Percentiles rank a stretch among this genome's conserved stretches.
Conservation (phyloP, 148 eudicot genomes). For the Rhododendron simsii region DNA sequence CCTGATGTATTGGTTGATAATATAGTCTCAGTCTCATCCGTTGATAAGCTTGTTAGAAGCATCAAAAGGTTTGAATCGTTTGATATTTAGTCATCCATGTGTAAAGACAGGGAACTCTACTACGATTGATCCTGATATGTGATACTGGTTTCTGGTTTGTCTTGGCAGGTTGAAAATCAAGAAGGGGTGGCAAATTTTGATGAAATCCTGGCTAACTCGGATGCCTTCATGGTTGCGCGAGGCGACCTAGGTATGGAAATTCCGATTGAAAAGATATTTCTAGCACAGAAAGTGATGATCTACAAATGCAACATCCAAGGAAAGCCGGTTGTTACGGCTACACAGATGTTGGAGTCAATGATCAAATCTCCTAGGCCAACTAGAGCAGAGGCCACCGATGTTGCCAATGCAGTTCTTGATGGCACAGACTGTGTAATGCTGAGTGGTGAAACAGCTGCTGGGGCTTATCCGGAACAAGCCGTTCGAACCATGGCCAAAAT, state of each 20-base stretch:
- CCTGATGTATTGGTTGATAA: not conserved
- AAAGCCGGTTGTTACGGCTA: slow-evolving; percentile 51
- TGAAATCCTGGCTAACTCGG: slow-evolving; percentile 48
- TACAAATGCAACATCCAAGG: slow-evolving; percentile 57
- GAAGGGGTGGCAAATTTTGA: slow-evolving; percentile 56
- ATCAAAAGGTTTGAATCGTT: not conserved
- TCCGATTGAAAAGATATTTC: slow-evolving; percentile 48
- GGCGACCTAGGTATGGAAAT: slow-evolving; percentile 57
- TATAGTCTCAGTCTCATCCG: not conserved
- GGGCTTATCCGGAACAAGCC: slow-evolving; percentile 52
- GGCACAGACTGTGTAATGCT: slow-evolving; percentile 58
- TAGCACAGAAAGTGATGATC: slow-evolving; percentile 50
- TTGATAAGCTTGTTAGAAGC: not conserved
- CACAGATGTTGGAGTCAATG: slow-evolving; percentile 58
- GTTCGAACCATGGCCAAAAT: slow-evolving; percentile 52
- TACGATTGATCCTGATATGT: not conserved
- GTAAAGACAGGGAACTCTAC: not conserved
- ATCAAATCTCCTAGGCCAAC: slow-evolving; percentile 55
- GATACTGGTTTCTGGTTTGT: not conserved
- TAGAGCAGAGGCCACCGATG: slow-evolving; percentile 54
- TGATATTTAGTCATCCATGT: not conserved
- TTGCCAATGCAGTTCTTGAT: slow-evolving; percentile 53
- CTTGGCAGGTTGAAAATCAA: slow-evolving; percentile 46
- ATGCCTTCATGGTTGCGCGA: slow-evolving; percentile 53
- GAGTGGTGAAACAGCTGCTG: slow-evolving; percentile 57